These are phyloP conservation scores for Haberlea rhodopensis DNA, from an alignment of 257 asterid species.

Conservation along the genomic window DNA sequence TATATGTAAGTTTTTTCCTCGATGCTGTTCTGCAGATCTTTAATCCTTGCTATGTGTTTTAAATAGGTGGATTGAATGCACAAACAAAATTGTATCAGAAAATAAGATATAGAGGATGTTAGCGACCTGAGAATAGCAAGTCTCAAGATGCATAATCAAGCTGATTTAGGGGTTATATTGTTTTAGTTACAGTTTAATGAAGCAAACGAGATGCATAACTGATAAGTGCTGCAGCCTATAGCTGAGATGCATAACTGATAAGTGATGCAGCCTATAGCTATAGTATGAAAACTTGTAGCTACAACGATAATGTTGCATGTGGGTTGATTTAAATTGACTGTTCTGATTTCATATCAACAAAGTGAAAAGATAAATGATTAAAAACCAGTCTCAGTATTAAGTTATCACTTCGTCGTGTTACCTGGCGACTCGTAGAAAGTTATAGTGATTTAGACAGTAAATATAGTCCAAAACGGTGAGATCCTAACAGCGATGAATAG, in stretches of 20 bases:
- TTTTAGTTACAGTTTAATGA: neutral
- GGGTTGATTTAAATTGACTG: neutral
- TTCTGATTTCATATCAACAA: neutral
- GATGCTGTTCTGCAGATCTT: conserved; percentile 1
- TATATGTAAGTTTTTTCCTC: neutral
- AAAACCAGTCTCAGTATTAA: neutral
- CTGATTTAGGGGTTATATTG: neutral
- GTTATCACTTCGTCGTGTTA: neutral
- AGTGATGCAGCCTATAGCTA: neutral
- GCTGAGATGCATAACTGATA: neutral
- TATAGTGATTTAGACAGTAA: neutral
- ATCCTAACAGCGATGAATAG: neutral
- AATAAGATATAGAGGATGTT: neutral
- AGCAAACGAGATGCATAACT: neutral
- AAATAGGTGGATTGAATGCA: neutral
- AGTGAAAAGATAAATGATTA: neutral
- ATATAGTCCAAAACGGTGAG: neutral
- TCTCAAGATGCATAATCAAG: neutral
- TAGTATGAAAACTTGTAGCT: neutral
- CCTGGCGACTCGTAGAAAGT: neutral
- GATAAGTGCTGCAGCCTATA: neutral
- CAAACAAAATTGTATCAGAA: neutral
- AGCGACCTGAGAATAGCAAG: neutral
- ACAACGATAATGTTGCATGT: conserved; percentile 13
- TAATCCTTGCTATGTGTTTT: neutral